Conservation (phyloP, 1,284 basidiomycete species). For the Pterulicium gracile region DNA sequence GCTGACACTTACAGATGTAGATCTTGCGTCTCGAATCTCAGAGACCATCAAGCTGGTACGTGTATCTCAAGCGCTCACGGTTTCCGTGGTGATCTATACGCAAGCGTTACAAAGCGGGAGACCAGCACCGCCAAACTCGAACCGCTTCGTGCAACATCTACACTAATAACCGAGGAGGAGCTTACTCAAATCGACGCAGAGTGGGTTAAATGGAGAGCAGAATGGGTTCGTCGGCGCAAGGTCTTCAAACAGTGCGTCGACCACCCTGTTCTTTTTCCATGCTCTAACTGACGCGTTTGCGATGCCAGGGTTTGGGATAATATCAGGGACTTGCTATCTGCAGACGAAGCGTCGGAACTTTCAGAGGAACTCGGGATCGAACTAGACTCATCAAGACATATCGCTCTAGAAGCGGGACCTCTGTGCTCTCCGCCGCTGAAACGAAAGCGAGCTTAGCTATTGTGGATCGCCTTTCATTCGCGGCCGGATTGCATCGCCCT, state of each 20-base stretch:
- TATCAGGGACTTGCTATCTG: slow-evolving; percentile 52
- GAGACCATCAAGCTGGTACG: slow-evolving; percentile 33
- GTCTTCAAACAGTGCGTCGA: slow-evolving; percentile 50
- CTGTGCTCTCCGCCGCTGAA: slow-evolving; percentile 34
- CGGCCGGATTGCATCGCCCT: too few species aligned
- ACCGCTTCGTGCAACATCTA: slow-evolving; percentile 54
- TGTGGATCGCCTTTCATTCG: background rate
- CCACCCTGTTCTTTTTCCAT: slow-evolving; percentile 5
- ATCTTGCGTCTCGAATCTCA: slow-evolving; percentile 41
- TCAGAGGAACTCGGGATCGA: slow-evolving; percentile 70
- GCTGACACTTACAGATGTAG: slow-evolving; percentile 54
- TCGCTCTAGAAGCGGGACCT: slow-evolving; percentile 37
- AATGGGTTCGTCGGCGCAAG: slow-evolving; percentile 64
- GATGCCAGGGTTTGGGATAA: slow-evolving; percentile 56
- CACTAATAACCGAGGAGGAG: slow-evolving; percentile 57
- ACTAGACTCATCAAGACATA: slow-evolving; percentile 57
- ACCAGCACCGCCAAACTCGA: slow-evolving; percentile 32
- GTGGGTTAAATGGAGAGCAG: slow-evolving; percentile 59
- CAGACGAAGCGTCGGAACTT: slow-evolving; percentile 49
- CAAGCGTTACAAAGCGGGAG: background rate
- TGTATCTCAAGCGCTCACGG: slow-evolving; percentile 2
- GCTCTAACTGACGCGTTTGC: background rate
- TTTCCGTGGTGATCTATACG: slow-evolving; percentile 4
- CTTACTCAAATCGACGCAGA: slow-evolving; percentile 49
- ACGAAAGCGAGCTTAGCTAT: slow-evolving; percentile 22